A percentile compares a stretch with the other conserved stretches of the same genome.
Conservation (phyloP, 2,329 filamentous ascomycete genomes). For the Ascochyta viciae-villosae region DNA sequence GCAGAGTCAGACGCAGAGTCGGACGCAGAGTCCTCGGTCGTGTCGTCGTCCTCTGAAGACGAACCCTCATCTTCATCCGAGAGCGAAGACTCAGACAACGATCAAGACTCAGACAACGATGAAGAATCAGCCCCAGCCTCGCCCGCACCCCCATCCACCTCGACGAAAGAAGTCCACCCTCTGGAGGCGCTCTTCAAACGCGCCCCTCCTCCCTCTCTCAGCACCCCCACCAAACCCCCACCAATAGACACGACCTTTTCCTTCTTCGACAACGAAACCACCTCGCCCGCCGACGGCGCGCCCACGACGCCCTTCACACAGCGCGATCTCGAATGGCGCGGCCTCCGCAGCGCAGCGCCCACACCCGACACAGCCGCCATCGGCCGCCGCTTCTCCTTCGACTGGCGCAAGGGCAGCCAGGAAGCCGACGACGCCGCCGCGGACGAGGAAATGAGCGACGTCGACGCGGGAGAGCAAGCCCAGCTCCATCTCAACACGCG, state of each 20-base stretch:
- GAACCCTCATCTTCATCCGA: slow-evolving; percentile 29
- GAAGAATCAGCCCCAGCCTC: slow-evolving; percentile 9
- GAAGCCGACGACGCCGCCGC: slow-evolving; percentile 53
- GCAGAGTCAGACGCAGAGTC: slow-evolving; percentile 36
- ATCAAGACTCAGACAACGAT: slow-evolving; percentile 23
- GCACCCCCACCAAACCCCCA: slow-evolving; percentile 42
- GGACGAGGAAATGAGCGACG: slow-evolving; percentile 31
- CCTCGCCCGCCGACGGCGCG: slow-evolving; percentile 15
- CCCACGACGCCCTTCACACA: slow-evolving; percentile 86
- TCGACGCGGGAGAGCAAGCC: slow-evolving; percentile 29
- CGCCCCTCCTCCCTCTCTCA: slow-evolving; percentile 52
- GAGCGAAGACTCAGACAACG: slow-evolving; percentile 29
- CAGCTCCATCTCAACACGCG: slow-evolving; percentile 42
- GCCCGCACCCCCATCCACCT: slow-evolving; percentile 17
- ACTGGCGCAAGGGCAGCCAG: slow-evolving; percentile 48
- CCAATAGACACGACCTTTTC: slow-evolving; percentile 70
- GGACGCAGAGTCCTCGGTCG: slow-evolving; percentile 44
- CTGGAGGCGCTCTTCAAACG: slow-evolving; percentile 93
- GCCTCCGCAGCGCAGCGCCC: slow-evolving; percentile 85
- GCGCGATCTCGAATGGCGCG: slow-evolving; percentile 77
- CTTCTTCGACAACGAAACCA: slow-evolving; percentile 71
- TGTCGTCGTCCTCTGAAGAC: slow-evolving; percentile 47
- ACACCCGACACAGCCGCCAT: slow-evolving; percentile 92
- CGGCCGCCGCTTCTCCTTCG: slow-evolving; percentile 66
- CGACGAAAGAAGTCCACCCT: slow-evolving; percentile 70